A percentile compares a stretch with the other conserved stretches of the same genome.
phyloP scores from a whole-genome alignment of 805 yeast species.

The Debaryomyces prosopidis region DNA sequence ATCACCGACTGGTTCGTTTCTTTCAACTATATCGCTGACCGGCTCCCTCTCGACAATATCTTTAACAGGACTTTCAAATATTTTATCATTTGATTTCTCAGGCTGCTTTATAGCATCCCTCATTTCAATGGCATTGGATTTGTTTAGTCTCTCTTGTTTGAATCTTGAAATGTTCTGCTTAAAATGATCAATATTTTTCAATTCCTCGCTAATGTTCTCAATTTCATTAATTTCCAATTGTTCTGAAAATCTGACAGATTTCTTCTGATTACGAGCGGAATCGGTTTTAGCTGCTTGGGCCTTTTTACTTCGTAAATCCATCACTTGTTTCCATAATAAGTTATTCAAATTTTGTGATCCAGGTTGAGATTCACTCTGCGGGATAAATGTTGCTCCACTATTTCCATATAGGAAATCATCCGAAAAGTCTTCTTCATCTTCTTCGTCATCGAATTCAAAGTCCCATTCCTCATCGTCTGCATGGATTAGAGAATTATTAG shows the following conservation, averaged over 20 bases:
- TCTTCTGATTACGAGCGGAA: constrained; percentile 18
- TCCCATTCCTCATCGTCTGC: constrained; percentile 41
- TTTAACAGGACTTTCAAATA: background rate
- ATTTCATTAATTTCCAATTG: constrained; percentile 58
- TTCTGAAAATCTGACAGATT: constrained; percentile 56
- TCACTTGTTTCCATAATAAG: constrained; percentile 43
- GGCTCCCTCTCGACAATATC: constrained; percentile 8
- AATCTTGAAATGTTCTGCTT: constrained; percentile 19
- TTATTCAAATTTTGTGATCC: constrained; percentile 12
- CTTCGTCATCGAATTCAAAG: constrained; percentile 33
- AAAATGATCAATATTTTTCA: constrained; percentile 29
- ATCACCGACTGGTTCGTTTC: constrained; percentile 3
- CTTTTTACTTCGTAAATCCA: constrained; percentile 20
- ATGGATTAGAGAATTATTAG: constrained; percentile 18
- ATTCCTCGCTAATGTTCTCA: constrained; percentile 53
- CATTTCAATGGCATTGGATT: background rate
- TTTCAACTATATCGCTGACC: constrained; percentile 10
- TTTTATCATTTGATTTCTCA: background rate
- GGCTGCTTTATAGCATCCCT: background rate
- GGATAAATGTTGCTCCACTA: constrained; percentile 12
- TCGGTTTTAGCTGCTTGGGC: background rate
- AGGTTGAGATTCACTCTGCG: background rate
- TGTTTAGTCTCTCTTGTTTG: constrained; percentile 13
- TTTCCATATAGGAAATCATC: constrained; percentile 28
- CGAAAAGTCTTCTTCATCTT: constrained; percentile 32